Evolutionary conservation across 2,329 filamentous ascomycete species (phyloP), one percentile per base, ranked within the genome.

Genomic region (Knufia fluminis): DNA sequence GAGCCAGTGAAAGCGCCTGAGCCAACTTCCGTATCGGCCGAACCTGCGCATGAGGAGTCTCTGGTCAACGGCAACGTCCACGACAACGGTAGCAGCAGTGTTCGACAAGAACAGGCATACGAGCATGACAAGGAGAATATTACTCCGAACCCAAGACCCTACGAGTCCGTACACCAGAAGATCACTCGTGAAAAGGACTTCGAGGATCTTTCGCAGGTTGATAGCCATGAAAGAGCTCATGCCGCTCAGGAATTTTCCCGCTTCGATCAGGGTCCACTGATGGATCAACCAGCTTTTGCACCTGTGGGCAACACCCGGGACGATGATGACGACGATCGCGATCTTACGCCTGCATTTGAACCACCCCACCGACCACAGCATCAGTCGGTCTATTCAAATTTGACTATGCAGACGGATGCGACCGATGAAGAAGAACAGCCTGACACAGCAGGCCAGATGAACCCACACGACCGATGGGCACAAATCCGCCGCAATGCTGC

Each of bases 401-500:
- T 52, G 22, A 49, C 50, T 3, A 28, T 49, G 20, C 51, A 49
- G 19, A 45, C 41, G 3, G 54, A 59, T 14, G 41, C 33, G n/a
- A 39, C 41, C 17, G 54, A 59, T 40, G 57, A 55, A 33, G 58
- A 60, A n/a, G 58, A 61, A 8, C 58, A 54, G 28, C 49, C 53
- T 31, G 52, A 57, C 24, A 22, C 52, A 53, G 42, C 51, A 12
- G 38, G 48, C 10, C 49, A 55, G 22, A 52, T 56, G 28, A 56
- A 43, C 19, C 71, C 73, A 26, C 75, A 85, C 56, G 90, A 96
- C 63, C 82, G 91, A 48, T 98, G 92, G 92, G 91, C 91, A 1
- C 88, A 94, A 67, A 96, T 97, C 58, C 81, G 90, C 57, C 91
- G 90, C 74, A 96, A 96, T 61, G 92, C 92, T 9, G 89, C 89